Base-by-base conservation (phyloP, 2,329 filamentous ascomycete species). In the Trichoderma harzianum region DNA sequence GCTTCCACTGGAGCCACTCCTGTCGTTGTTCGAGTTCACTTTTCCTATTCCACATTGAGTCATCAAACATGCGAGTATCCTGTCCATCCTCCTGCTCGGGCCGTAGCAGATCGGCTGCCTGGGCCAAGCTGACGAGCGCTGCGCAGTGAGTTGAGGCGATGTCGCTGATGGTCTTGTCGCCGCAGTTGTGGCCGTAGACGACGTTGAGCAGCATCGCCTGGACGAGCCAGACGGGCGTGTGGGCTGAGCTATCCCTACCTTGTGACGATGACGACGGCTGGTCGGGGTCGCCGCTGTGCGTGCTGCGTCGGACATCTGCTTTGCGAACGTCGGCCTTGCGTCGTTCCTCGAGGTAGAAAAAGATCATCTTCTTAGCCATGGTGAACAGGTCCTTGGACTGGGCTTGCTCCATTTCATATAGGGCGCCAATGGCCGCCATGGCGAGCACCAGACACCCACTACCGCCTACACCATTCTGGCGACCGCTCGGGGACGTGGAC, bases 141-240 rank as follows among this genome's bases (percentile, higher is more conserved):
- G 94, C 93, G 79, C 93, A 97, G 79, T 98, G 95, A 1, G 93
- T 97, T 74, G 92, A 95, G 1, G 95, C 95, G 77, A 97, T 97
- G 79, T 98, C 94, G 73, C 93, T 94, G 26, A 94, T 92, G 69
- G 90, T 91, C 83, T 97, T 95, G 80, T 98, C 95, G 47, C 93
- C 94, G 79, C 94, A 97, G 76, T 97, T 97, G 80, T 98, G 93
- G 16, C 95, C 95, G 79, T 97, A 98, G 18, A 98, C 93, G 47
- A 98, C 93, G 79, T 97, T 98, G 65, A 99, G 86, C 10, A 98
- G 85, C 95, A 98, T 98, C 0, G 95, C 94, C 81, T 98, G 96
- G 18, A 98, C 94, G 30, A 99, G 87, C 95, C 95, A 98, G 53
- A 98, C 86, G 0, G 95, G 95, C 2, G 95, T 95, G 75, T 93